phyloP scores from a whole-genome alignment of 352 stramenopile species.

The Phytophthora palmivora region DNA sequence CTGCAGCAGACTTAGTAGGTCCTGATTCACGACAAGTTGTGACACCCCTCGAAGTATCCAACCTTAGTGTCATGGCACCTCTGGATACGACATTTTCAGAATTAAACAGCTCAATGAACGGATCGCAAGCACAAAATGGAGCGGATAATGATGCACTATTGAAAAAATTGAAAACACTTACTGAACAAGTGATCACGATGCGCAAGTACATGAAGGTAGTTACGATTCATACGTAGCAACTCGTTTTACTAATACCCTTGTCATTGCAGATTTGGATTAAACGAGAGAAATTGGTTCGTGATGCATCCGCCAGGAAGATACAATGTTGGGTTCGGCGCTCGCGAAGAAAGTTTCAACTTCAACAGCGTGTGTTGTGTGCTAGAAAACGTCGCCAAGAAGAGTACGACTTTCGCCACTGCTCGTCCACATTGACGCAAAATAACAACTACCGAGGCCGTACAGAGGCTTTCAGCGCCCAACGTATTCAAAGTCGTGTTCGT shows the following conservation, averaged over 20 bases:
- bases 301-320: constrained; percentile 53
- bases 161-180: constrained; percentile 45
- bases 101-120: constrained; percentile 4
- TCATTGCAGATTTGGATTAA: constrained; percentile 71
- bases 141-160: constrained; percentile 17
- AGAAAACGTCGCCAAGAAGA: constrained; percentile 14
- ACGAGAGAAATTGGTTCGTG: constrained; percentile 64
- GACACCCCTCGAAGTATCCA: constrained; percentile 14
- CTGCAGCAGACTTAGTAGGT: constrained; percentile 17
- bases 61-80: constrained; percentile 19
- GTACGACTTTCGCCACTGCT: constrained; percentile 42
- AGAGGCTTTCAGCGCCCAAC: constrained; percentile 23
- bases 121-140: constrained; percentile 2
- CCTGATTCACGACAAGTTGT: constrained; percentile 10
- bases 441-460: constrained; percentile 4
- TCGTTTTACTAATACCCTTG: too few relatives aligned
- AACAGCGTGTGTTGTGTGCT: constrained; percentile 16
- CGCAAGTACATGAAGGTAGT: constrained; percentile 79
- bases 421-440: constrained; percentile 12
- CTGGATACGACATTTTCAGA: constrained; percentile 1
- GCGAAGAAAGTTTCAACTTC: constrained; percentile 11
- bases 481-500: constrained; percentile 30
- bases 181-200: constrained; percentile 60
- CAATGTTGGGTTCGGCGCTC: constrained; percentile 42
- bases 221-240: too few relatives aligned